A percentile compares a stretch with the other conserved stretches of the same genome.
Conservation (phyloP, 495 filamentous ascomycete species). For the Tuber brumale region DNA sequence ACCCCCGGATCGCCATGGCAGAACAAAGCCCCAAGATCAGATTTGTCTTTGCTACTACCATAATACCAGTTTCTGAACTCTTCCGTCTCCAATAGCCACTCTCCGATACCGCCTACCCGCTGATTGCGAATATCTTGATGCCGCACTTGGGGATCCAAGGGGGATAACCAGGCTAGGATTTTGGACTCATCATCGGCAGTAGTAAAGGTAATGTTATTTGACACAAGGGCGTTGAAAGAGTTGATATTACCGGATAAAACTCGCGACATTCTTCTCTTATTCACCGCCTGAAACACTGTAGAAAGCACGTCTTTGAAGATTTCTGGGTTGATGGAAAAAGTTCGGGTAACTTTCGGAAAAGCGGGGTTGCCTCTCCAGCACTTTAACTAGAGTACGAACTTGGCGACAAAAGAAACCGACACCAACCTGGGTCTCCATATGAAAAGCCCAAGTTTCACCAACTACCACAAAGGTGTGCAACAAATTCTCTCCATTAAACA, state of each 20-base stretch:
- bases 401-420: too few species aligned
- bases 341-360: too few species aligned
- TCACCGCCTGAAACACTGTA: too few species aligned
- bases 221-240: neutral
- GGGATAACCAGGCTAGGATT: neutral
- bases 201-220: neutral
- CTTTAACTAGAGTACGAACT: too few species aligned
- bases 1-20: neutral
- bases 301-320: neutral
- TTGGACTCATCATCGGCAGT: neutral
- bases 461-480: too few species aligned
- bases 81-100: neutral
- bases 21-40: neutral
- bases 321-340: neutral
- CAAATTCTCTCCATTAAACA: too few species aligned
- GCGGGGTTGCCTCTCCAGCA: too few species aligned
- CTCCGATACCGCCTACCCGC: neutral
- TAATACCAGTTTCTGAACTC: neutral
- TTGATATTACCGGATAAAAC: neutral
- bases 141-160: neutral
- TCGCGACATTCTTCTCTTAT: neutral
- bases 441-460: too few species aligned
- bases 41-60: neutral
- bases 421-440: too few species aligned
- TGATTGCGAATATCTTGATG: neutral